Evolutionary conservation across 345 rosid species (phyloP).

Genomic region (Citrus maxima): DNA sequence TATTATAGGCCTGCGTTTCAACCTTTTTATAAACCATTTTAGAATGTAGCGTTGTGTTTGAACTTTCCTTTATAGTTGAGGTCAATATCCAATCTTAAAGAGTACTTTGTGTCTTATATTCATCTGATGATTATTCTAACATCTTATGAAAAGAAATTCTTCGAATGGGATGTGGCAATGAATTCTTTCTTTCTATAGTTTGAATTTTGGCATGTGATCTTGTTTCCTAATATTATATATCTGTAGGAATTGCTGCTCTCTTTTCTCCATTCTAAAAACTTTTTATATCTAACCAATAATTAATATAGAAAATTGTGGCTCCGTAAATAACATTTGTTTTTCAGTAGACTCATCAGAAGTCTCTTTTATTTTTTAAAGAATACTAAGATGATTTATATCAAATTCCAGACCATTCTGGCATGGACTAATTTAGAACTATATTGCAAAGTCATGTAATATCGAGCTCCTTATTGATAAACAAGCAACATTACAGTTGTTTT

Average conservation of each 20-base stretch:
- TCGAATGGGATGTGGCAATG: not conserved
- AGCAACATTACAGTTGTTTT: not conserved
- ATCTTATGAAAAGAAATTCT: not conserved
- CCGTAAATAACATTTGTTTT: not conserved
- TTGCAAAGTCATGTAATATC: not conserved
- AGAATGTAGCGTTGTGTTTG: not conserved
- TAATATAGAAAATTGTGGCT: too few species aligned
- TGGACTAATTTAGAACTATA: not conserved
- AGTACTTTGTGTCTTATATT: not conserved
- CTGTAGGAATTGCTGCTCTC: not conserved
- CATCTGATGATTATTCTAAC: not conserved
- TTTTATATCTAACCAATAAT: too few species aligned
- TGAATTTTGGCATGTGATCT: not conserved
- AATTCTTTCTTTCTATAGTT: not conserved
- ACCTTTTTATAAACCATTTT: not conserved
- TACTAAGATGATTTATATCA: too few species aligned
- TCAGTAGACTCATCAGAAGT: not conserved
- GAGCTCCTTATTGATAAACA: not conserved
- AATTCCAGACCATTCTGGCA: not conserved
- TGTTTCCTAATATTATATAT: too few species aligned
- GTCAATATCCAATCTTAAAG: not conserved
- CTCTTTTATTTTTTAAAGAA: too few species aligned
- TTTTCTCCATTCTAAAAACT: too few species aligned
- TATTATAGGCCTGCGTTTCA: not conserved
- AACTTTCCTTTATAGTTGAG: not conserved